These are phyloP conservation scores for Populus ilicifolia DNA, from an alignment of 345 rosid genomes.

Conservation along the genomic window DNA sequence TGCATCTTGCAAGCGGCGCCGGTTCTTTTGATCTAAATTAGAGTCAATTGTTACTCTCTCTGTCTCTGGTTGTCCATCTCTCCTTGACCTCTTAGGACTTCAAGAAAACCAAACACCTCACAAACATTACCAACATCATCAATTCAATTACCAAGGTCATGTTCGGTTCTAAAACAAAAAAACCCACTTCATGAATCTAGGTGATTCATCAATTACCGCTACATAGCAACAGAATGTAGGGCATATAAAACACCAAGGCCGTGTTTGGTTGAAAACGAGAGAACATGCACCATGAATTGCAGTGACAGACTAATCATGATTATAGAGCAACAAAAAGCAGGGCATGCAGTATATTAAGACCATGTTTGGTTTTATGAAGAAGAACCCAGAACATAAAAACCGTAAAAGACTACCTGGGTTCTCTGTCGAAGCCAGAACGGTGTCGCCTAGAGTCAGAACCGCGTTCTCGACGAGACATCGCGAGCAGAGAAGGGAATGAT, in stretches of 20 bases:
- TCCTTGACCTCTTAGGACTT: slow-evolving; percentile 81
- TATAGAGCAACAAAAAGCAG: no score
- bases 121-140: neutral
- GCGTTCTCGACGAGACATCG: slow-evolving; percentile 29
- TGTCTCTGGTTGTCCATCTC: slow-evolving; percentile 58
- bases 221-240: no score
- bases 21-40: slow-evolving; percentile 43
- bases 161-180: no score
- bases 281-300: no score
- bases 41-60: slow-evolving; percentile 31
- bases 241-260: no score
- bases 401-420: slow-evolving; percentile 7
- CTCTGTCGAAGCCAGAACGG: slow-evolving; percentile 22
- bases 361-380: no score
- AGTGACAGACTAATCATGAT: no score
- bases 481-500: neutral
- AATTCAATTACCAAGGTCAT: neutral
- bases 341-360: no score
- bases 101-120: slow-evolving; percentile 8
- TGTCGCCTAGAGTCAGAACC: slow-evolving; percentile 9
- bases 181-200: no score
- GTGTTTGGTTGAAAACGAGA: no score
- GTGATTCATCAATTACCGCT: no score
- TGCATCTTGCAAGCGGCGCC: slow-evolving; percentile 48
- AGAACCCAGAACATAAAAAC: neutral